These are phyloP conservation scores for Quercus cerris DNA, from an alignment of 306 rosid species.

Conservation along the genomic window DNA sequence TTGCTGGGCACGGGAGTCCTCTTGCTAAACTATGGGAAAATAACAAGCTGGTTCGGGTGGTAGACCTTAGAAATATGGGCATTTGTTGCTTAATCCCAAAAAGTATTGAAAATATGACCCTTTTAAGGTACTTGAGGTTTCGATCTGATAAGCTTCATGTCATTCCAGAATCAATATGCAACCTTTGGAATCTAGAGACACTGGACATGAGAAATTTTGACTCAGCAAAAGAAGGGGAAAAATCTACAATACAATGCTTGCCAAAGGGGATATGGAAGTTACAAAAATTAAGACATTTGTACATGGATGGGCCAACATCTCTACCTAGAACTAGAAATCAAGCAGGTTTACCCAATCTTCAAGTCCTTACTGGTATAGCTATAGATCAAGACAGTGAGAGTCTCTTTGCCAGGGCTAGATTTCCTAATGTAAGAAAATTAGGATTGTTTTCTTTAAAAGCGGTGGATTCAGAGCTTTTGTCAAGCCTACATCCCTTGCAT, in stretches of 20 bases:
- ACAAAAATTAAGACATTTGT: neutral
- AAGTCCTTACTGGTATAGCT: conserved; percentile 1
- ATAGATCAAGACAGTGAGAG: neutral
- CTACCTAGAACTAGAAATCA: too few relatives aligned
- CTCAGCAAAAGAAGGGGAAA: too few relatives aligned
- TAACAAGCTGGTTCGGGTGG: neutral
- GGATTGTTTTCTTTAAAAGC: neutral
- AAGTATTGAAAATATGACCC: neutral
- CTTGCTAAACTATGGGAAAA: neutral
- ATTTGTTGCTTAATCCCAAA: neutral
- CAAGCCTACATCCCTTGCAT: neutral
- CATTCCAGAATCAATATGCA: neutral
- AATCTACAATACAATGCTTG: neutral
- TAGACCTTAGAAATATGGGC: neutral
- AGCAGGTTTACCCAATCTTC: neutral
- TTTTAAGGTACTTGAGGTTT: neutral
- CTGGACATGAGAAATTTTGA: neutral
- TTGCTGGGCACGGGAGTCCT: rapidly evolving
- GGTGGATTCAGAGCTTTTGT: neutral
- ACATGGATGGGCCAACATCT: rapidly evolving
- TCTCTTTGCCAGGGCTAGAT: neutral
- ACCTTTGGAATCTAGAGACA: neutral
- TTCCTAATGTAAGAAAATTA: conserved; percentile 15
- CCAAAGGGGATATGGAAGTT: neutral
- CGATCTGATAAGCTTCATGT: rapidly evolving